phyloP scores from a whole-genome alignment of 768 basidiomycete species.

The Amylocystis lapponica region DNA sequence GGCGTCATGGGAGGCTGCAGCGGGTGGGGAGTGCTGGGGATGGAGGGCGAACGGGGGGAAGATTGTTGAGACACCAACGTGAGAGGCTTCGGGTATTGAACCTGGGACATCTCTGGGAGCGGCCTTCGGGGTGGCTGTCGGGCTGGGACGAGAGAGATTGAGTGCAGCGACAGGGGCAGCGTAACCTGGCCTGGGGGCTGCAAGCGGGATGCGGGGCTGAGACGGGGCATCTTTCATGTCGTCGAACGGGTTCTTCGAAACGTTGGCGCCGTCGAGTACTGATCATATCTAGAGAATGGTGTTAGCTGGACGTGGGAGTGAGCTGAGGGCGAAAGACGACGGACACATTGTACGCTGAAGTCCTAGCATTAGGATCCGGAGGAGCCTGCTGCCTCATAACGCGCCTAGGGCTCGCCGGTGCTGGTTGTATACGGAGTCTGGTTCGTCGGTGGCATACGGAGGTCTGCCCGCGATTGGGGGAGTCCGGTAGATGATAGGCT shows the following conservation, averaged over 20 bases:
- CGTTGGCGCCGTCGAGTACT: constrained; percentile 39
- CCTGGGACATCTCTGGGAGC: constrained; percentile 18
- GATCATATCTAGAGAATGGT: constrained; percentile 48
- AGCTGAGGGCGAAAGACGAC: constrained; percentile 22
- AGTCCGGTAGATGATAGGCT: constrained; percentile 22
- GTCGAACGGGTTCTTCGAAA: constrained; percentile 44
- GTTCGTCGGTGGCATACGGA: constrained; percentile 65
- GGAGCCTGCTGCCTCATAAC: constrained; percentile 34
- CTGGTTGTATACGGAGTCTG: constrained; percentile 53
- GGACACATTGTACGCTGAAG: constrained; percentile 66
- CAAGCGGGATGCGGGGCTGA: constrained; percentile 39
- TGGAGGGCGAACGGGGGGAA: constrained; percentile 25
- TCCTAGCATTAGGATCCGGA: constrained; percentile 45
- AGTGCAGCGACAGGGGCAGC: constrained; percentile 64
- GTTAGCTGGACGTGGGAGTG: not conserved
- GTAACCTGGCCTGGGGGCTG: constrained; percentile 70
- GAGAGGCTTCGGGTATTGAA: constrained; percentile 12
- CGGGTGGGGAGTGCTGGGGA: constrained; percentile 60
- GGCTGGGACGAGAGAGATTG: constrained; percentile 46
- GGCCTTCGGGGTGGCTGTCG: constrained; percentile 32
- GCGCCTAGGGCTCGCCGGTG: constrained; percentile 37
- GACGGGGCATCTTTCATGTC: constrained; percentile 16
- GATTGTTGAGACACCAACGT: constrained; percentile 24
- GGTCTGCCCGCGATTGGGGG: constrained; percentile 55
- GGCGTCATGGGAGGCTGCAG: constrained; percentile 74